Percentiles rank a stretch among this genome's conserved stretches.
Conservation (phyloP, 2,329 filamentous ascomycete genomes). For the Aureobasidium sp. region DNA sequence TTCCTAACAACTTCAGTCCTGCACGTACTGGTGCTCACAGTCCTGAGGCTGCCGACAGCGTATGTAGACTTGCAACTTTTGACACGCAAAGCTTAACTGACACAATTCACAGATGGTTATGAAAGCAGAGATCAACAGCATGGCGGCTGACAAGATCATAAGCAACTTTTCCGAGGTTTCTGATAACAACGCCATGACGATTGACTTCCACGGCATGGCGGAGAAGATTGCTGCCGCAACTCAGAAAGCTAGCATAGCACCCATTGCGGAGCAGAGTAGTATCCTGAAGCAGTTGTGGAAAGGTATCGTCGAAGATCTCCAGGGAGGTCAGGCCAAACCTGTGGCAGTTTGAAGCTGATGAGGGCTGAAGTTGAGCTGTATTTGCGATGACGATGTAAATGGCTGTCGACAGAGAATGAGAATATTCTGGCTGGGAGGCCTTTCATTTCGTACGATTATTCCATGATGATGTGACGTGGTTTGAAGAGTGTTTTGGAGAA, state of each 20-base stretch:
- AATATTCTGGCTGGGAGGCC: neutral
- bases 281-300: slow-evolving; percentile 36
- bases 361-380: neutral
- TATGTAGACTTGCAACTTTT: slow-evolving; percentile 4
- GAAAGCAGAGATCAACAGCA: slow-evolving; percentile 47
- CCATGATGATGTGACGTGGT: neutral
- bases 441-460: neutral
- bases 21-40: slow-evolving; percentile 14
- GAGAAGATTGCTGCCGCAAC: slow-evolving; percentile 36
- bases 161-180: slow-evolving; percentile 50
- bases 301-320: slow-evolving; percentile 42
- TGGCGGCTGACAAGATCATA: slow-evolving; percentile 39
- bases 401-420: neutral
- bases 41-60: slow-evolving; percentile 16
- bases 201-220: slow-evolving; percentile 49
- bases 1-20: slow-evolving; percentile 19
- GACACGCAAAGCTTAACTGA: neutral
- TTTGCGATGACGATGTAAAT: neutral
- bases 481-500: neutral
- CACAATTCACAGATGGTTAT: slow-evolving; percentile 29
- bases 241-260: slow-evolving; percentile 23
- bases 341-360: neutral
- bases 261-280: slow-evolving; percentile 32
- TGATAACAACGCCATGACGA: slow-evolving; percentile 47
- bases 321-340: neutral